Percentiles rank a stretch among this genome's conserved stretches.
Evolutionary conservation across 352 stramenopile genomes (phyloP).

Genomic region (Pythium brassicae): DNA sequence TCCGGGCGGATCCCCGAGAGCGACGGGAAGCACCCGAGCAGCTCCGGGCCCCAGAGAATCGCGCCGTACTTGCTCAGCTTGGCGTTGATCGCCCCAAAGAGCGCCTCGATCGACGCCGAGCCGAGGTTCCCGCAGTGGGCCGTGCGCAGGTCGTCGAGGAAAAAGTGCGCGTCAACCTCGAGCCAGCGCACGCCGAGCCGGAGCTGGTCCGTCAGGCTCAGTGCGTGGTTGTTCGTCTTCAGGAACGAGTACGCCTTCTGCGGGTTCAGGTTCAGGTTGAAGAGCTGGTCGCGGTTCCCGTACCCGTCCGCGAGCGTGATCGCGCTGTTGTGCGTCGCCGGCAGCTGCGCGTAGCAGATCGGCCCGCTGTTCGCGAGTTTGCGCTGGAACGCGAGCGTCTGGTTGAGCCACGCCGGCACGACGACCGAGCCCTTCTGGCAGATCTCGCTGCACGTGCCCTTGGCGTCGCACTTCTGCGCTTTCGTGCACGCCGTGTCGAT

Average conservation of each 20-base stretch:
- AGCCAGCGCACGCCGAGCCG: conserved; percentile 71
- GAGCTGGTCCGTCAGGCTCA: conserved; percentile 76
- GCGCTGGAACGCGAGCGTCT: conserved; percentile 57
- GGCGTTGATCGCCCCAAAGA: conserved; percentile 26
- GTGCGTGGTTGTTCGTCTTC: conserved; percentile 64
- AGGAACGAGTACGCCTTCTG: conserved; percentile 49
- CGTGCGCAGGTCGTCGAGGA: conserved; percentile 50
- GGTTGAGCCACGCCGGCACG: conserved; percentile 49
- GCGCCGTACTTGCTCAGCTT: conserved; percentile 22
- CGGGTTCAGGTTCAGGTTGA: conserved; percentile 47
- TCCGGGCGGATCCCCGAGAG: conserved; percentile 73
- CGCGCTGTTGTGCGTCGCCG: conserved; percentile 72
- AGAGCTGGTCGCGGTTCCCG: conserved; percentile 72
- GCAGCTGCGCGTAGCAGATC: conserved; percentile 62
- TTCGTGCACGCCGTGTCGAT: conserved; percentile 51
- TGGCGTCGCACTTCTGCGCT: conserved; percentile 46
- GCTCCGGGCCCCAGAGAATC: conserved; percentile 35
- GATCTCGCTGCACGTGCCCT: conserved; percentile 50
- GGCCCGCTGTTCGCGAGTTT: conserved; percentile 57
- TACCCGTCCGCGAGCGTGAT: conserved; percentile 65
- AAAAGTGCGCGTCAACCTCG: conserved; percentile 83
- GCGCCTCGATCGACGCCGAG: conserved; percentile 56
- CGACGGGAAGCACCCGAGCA: conserved; percentile 75
- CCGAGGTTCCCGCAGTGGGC: conserved; percentile 68
- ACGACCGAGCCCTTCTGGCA: conserved; percentile 57